phyloP scores from a whole-genome alignment of 768 basidiomycete genomes.

The Agrocybe pediades region DNA sequence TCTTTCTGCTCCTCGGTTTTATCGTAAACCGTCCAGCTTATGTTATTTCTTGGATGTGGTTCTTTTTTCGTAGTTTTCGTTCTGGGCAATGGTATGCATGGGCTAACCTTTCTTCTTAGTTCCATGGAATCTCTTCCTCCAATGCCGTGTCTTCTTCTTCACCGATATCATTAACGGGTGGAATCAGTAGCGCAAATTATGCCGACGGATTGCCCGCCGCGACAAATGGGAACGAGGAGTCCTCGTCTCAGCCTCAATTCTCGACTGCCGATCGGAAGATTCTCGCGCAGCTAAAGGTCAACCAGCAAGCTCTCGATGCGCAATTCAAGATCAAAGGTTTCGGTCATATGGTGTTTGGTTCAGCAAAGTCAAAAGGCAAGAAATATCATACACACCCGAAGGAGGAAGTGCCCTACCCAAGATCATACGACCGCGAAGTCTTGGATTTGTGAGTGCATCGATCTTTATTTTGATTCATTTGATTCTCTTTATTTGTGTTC shows the following conservation, averaged over 20 bases:
- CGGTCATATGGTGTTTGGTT: conserved; percentile 30
- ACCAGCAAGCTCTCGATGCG: conserved; percentile 51
- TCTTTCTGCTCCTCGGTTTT: not conserved
- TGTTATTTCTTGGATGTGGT: too few relatives aligned
- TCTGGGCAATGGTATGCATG: not conserved
- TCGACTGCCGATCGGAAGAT: conserved; percentile 66
- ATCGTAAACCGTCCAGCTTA: too few relatives aligned
- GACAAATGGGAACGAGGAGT: not conserved
- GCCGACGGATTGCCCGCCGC: too few relatives aligned
- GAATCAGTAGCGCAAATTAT: too few relatives aligned
- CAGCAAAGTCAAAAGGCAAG: conserved; percentile 36
- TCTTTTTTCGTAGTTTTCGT: not conserved
- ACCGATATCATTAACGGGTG: too few relatives aligned
- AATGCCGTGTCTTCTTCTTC: too few relatives aligned
- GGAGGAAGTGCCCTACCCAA: conserved; percentile 66
- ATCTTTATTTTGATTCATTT: conserved; percentile 6
- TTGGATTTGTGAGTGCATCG: conserved; percentile 62
- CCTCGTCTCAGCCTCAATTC: conserved; percentile 34
- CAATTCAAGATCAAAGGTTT: conserved; percentile 58
- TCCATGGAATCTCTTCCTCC: not conserved
- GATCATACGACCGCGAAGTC: conserved; percentile 62
- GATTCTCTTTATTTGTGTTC: conserved; percentile 3
- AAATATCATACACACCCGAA: conserved; percentile 56
- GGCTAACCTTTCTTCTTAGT: not conserved
- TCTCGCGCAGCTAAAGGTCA: conserved; percentile 54